Evolutionary conservation across 177 flowering plant genomes (phyloP), one percentile per base, ranked within the genome.

Genomic region (Telopea speciosissima): DNA sequence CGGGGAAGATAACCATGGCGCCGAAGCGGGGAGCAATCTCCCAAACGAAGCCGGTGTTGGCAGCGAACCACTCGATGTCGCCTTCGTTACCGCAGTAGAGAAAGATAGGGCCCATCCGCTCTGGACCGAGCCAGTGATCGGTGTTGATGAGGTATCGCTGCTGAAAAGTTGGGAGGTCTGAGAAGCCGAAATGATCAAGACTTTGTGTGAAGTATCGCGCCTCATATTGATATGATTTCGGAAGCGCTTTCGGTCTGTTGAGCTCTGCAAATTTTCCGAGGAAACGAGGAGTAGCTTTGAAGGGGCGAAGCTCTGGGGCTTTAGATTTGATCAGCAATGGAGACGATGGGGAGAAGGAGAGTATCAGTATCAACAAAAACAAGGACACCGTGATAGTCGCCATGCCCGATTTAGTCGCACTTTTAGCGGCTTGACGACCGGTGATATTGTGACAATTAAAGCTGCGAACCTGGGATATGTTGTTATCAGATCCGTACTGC

Each of bases 51-150:
- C 98, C 98, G n/a, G 96, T 84, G 73, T 89, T 90, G 16, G 67
- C 80, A 2, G 97, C 96, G 74, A 94, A 91, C 97, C 98, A 91
- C 59, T 85, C 97, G 76, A 91, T 91, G 67, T 88, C 91, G 4
- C 98, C 94, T 79, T 93, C 97, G 56, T 91, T 91, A 24, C 98
- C 98, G 67, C 96, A 90, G 81, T 91, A 90, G 63, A 94, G 71
- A 83, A 94, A 94, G 74, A 94, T 89, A 9, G 98, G 97, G 0
- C 83, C 93, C 72, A 64, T 45, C 5, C 70, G 73, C 3, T 52
- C 26, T 22, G 90, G 77, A 3, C 96, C 97, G 24, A 58, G 17
- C 98, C 96, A 93, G 80, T 89, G 81, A 17, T 85, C 84, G 36
- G 80, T 60, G 83, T 68, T 88, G 73, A 93, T 83, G 56, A 93